Evolutionary conservation across 1,139 yeast genomes (phyloP), one percentile per base, ranked within the genome.

Genomic region (Blastobotrys aristatus): DNA sequence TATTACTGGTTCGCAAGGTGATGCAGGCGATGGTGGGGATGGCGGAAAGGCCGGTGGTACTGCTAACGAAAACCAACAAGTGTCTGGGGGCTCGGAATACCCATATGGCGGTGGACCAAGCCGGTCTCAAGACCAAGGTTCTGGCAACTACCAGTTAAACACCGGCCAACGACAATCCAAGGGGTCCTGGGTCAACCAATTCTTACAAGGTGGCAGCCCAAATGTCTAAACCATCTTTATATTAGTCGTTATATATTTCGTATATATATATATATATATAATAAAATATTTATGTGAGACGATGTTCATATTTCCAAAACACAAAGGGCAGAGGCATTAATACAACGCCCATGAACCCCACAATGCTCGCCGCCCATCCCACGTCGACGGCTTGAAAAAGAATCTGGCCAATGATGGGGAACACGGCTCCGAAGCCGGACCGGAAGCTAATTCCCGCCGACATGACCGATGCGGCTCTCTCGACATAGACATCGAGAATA

Each of bases 361-460:
- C 38, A n/a, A 44, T 21, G 17, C 40, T 33, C 22, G 40, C 26
- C 1, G 44, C 48, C 48, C 48, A 44, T 2, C 64, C 65, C 34
- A 66, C 67, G n/a, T n/a, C n/a, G 17, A 30, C 16, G 2, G 63
- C 65, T 34, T 66, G 60, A 4, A 87, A 85, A 61, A 75, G 80
- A 71, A 84, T 68, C 49, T 77, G 77, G 21, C 77, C 69, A 2
- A 84, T 79, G 35, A 87, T 67, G 1, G 95, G 95, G 67, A 88
- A 85, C 1, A 84, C 79, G 7, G 86, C 84, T 4, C 88, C 88
- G 69, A 83, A 69, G 2, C 77, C 58, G 49, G 85, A 81, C 60
- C 96, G 74, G 48, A 82, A 68, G 53, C 86, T 75, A 29, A 86
- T 79, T 62, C 82, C 84, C 11, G 90, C 89, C 3, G 94, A 95